phyloP scores from a whole-genome alignment of 179 eudicot genomes.

The Heliamphora pulchella region DNA sequence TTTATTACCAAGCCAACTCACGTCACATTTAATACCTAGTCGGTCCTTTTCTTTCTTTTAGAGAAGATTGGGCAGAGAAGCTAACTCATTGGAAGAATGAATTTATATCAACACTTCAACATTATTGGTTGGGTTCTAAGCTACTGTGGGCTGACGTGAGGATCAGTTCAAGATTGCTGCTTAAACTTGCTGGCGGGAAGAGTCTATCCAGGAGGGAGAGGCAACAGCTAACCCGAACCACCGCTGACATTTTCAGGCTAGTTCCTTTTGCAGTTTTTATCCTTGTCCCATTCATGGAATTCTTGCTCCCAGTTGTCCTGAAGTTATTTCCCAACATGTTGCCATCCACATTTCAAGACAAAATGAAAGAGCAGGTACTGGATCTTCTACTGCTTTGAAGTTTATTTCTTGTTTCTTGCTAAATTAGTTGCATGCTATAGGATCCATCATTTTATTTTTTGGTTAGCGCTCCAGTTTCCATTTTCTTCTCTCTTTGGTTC shows the following conservation, averaged over 20 bases:
- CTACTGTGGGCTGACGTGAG: slow-evolving; percentile 74
- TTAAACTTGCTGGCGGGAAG: slow-evolving; percentile 77
- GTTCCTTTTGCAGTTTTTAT: slow-evolving; percentile 88
- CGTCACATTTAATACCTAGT: neutral
- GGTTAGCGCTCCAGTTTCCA: neutral
- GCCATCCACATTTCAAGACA: slow-evolving; percentile 92
- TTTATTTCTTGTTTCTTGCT: neutral
- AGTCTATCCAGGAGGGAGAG: slow-evolving; percentile 89
- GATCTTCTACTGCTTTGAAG: neutral
- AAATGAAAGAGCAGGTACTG: slow-evolving; percentile 89
- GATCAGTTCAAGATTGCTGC: slow-evolving; percentile 66
- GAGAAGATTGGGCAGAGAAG: slow-evolving; percentile 86
- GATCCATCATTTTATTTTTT: neutral
- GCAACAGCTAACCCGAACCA: slow-evolving; percentile 88
- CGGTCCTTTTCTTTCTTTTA: slow-evolving; percentile 23
- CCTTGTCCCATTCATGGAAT: slow-evolving; percentile 92
- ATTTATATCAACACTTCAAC: slow-evolving; percentile 58
- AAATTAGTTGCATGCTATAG: neutral
- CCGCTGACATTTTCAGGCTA: slow-evolving; percentile 90
- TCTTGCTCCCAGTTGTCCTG: slow-evolving; percentile 80
- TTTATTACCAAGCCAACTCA: neutral
- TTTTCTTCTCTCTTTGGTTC: neutral
- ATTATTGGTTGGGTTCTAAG: slow-evolving; percentile 82
- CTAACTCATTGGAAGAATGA: slow-evolving; percentile 78
- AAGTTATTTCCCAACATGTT: slow-evolving; percentile 88